Base-by-base conservation (phyloP, 2,329 filamentous ascomycete species). In the Aspergillus sp. region DNA sequence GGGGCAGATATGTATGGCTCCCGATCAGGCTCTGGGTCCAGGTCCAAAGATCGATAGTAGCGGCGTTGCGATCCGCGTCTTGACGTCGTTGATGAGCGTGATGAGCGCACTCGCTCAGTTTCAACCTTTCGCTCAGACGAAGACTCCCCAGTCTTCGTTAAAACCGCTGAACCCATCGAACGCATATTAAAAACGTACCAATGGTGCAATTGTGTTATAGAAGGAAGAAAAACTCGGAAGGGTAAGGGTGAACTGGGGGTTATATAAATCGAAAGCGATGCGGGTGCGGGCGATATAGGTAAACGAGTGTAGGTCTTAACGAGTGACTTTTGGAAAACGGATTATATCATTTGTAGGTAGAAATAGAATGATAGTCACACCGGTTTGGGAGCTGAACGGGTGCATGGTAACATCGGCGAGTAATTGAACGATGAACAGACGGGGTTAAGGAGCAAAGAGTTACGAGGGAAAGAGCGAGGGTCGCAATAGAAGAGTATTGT, bases 321-420 rank as follows among this genome's bases (percentile, higher is more conserved):
- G 61, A 64, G 51, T 30, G 63, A 53, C 57, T 47, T 53, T 44
- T 30, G 26, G 8, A 45, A 48, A 45, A 20, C 50, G 24, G 55
- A 34, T 48, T 59, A 63, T 62, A 52, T 47, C 62, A 61, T 63
- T 36, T 39, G 48, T 60, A 59, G 52, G 38, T 57, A 59, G 48
- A 51, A 39, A 59, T 57, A 56, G 42, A 50, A 58, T 50, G 55
- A 52, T 53, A 53, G 41, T 44, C 48, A 53, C 42, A 44, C 20
- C 53, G 50, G 42, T 41, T 13, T 50, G 47, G 38, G n/a, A 7
- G 47, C 11, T 36, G 26, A 53, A 56, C 42, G 45, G 41, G 45
- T 50, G 56, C 42, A 20, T 48, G 42, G 53, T 36, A 26, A 30
- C 42, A 24, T 52, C 44, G n/a, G 44, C 6, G 24, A 48, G 39